phyloP scores from a whole-genome alignment of 1,284 basidiomycete species.

The Ceraceosorus guamensis region DNA sequence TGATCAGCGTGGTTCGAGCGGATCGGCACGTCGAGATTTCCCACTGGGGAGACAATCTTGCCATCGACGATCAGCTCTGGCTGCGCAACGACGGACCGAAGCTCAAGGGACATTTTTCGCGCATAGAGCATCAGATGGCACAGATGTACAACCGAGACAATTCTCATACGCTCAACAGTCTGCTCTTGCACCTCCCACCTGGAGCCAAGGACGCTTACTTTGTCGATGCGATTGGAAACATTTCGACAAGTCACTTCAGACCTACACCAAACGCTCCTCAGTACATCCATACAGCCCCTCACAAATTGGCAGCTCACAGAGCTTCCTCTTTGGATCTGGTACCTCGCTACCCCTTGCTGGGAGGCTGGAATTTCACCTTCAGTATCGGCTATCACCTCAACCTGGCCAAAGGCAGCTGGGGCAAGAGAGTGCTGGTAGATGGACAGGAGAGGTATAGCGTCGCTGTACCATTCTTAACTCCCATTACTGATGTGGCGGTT shows the following conservation, averaged over 20 bases:
- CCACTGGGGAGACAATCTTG: conserved; percentile 92
- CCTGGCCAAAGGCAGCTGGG: conserved; percentile 48
- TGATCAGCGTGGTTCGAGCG: conserved; percentile 63
- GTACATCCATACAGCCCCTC: conserved; percentile 5
- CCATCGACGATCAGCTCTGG: conserved; percentile 78
- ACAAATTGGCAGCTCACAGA: conserved; percentile 18
- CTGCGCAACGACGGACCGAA: conserved; percentile 78
- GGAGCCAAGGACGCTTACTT: conserved; percentile 73
- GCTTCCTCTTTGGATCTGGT: conserved; percentile 63
- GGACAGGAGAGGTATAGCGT: conserved; percentile 62
- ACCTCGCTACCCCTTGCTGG: conserved; percentile 86
- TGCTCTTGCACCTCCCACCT: conserved; percentile 70
- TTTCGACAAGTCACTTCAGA: conserved; percentile 84
- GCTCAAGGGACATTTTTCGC: conserved; percentile 93
- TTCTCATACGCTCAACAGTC: conserved; percentile 64
- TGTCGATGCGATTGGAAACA: conserved; percentile 68
- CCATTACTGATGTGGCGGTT: conserved; percentile 70
- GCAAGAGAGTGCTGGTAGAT: conserved; percentile 53
- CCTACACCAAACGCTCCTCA: conserved; percentile 49
- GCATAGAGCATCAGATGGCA: conserved; percentile 72
- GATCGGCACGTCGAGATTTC: conserved; percentile 79
- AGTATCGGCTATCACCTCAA: conserved; percentile 82
- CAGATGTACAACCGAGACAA: conserved; percentile 59
- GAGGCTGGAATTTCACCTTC: conserved; percentile 96
- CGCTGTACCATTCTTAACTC: conserved; percentile 77